These are phyloP conservation scores for Pugionium cornutum DNA, from an alignment of 345 rosid species.

Conservation along the genomic window DNA sequence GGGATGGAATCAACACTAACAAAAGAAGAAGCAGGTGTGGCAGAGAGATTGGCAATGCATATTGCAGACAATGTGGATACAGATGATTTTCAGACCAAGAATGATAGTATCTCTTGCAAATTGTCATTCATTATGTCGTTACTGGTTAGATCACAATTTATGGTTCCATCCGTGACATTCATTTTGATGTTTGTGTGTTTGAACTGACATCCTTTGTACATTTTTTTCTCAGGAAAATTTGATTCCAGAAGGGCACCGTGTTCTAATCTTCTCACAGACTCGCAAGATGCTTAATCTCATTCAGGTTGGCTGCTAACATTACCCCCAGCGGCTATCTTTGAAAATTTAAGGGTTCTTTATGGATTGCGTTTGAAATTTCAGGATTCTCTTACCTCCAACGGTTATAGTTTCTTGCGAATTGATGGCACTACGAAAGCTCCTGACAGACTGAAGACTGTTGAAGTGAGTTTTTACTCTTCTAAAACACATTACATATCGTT, in stretches of 20 bases:
- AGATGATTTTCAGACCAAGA: constrained; percentile 74
- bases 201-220: constrained; percentile 29
- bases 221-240: constrained; percentile 57
- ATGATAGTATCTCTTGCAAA: constrained; percentile 88
- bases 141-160: constrained; percentile 53
- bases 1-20: constrained; percentile 89
- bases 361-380: constrained; percentile 31
- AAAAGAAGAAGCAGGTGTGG: constrained; percentile 73
- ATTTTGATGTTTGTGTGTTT: constrained; percentile 14
- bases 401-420: constrained; percentile 74
- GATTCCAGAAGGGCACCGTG: constrained; percentile 89
- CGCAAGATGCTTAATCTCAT: constrained; percentile 95
- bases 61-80: constrained; percentile 78
- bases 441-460: constrained; percentile 80
- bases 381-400: constrained; percentile 71
- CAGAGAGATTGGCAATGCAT: constrained; percentile 88
- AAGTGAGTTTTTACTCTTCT: constrained; percentile 49
- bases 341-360: constrained; percentile 17
- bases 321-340: constrained; percentile 15
- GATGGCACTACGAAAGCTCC: constrained; percentile 91
- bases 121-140: constrained; percentile 74
- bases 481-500: constrained; percentile 4
- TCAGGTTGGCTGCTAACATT: constrained; percentile 61
- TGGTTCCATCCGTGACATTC: constrained; percentile 17
- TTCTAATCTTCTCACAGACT: constrained; percentile 95